A percentile compares a stretch with the other conserved stretches of the same genome.
These are phyloP conservation scores for Polygonum aviculare DNA, from an alignment of 148 eudicot genomes.

Conservation along the genomic window DNA sequence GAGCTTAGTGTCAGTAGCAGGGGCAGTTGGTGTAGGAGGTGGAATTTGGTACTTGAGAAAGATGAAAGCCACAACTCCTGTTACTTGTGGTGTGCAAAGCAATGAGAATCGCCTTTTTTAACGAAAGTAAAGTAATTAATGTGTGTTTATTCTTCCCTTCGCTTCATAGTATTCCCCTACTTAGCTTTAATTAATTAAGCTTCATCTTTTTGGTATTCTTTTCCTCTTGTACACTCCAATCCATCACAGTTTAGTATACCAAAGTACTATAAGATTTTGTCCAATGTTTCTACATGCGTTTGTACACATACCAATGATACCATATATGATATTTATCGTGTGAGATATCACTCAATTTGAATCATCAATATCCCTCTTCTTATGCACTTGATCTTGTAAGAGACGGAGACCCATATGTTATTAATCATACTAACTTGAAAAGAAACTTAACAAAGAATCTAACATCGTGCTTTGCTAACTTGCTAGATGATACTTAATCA, in stretches of 20 bases:
- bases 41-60: conserved; percentile 77
- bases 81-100: conserved; percentile 83
- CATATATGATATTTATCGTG: neutral
- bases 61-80: conserved; percentile 74
- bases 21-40: conserved; percentile 77
- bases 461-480: neutral
- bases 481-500: neutral
- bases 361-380: neutral
- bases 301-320: neutral
- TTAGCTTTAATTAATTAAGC: neutral
- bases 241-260: neutral
- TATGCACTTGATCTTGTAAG: too few relatives aligned
- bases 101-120: conserved; percentile 76
- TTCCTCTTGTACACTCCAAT: conserved; percentile 11
- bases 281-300: neutral
- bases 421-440: neutral
- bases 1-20: conserved; percentile 64
- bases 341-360: neutral
- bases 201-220: neutral
- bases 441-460: neutral
- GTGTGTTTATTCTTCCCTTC: conserved; percentile 6
- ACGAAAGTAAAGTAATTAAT: conserved; percentile 2
- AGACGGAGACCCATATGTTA: neutral
- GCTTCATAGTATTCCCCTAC: neutral
- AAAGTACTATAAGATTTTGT: neutral